Conservation (phyloP, 306 rosid genomes). For the Pyrus betulifolia region DNA sequence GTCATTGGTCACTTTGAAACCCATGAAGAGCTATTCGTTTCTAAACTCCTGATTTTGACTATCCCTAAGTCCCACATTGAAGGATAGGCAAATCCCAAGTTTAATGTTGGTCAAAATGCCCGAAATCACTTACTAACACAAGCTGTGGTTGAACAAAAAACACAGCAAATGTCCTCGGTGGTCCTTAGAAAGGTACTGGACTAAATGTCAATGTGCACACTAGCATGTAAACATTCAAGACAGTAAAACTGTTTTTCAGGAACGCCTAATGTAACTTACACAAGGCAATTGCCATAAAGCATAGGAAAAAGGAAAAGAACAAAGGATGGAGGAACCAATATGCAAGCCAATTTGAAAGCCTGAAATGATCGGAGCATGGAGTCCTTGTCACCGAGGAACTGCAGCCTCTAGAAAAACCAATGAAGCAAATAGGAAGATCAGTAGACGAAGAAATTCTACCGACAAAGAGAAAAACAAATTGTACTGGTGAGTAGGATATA, state of each 20-base stretch:
- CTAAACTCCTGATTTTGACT: neutral
- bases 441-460: conserved; percentile 22
- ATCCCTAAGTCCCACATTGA: neutral
- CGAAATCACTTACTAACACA: neutral
- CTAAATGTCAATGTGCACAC: neutral
- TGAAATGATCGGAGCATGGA: conserved; percentile 10
- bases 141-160: neutral
- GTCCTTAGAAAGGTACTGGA: neutral
- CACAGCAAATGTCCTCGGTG: neutral
- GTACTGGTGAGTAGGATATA: neutral
- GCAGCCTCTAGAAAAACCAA: conserved; percentile 25
- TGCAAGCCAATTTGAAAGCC: conserved; percentile 19
- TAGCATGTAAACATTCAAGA: neutral
- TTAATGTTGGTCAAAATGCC: neutral
- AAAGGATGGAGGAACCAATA: neutral
- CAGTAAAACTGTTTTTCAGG: neutral
- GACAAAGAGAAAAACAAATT: conserved; percentile 4
- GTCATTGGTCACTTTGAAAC: neutral
- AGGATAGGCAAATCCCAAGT: neutral
- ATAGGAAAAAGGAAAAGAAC: neutral
- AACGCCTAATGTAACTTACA: conserved; percentile 1
- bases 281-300: neutral
- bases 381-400: conserved; percentile 34
- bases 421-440: conserved; percentile 19
- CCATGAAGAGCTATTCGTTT: neutral